Percentiles rank a stretch among this genome's conserved stretches.
Conservation (phyloP, 2,329 filamentous ascomycete genomes). For the Aspergillus sp. region DNA sequence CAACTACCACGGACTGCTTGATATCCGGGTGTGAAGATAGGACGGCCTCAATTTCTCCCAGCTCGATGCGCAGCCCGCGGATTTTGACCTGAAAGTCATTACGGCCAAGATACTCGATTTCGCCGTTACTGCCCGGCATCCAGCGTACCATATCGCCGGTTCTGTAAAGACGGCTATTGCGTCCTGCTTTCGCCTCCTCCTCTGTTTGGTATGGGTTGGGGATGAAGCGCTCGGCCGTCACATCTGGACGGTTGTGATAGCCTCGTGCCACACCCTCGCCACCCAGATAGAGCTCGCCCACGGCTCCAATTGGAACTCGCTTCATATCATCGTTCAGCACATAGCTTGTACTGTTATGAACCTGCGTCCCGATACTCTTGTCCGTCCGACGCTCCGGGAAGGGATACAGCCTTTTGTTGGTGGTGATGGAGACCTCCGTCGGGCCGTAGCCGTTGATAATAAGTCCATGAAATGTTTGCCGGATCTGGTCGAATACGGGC, state of each 20-base stretch:
- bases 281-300: slow-evolving; percentile 72
- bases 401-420: background rate
- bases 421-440: background rate
- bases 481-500: background rate
- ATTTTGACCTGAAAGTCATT: slow-evolving; percentile 86
- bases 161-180: slow-evolving; percentile 47
- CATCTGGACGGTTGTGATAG: background rate
- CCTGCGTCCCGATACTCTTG: background rate
- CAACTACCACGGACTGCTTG: background rate
- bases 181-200: background rate
- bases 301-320: slow-evolving; percentile 60
- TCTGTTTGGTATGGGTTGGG: background rate
- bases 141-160: slow-evolving; percentile 1
- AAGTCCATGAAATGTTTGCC: background rate
- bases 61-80: slow-evolving; percentile 77
- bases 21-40: background rate
- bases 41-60: slow-evolving; percentile 75
- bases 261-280: slow-evolving; percentile 65
- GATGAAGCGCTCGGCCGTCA: background rate
- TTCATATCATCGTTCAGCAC: background rate
- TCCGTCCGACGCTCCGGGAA: background rate
- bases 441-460: background rate
- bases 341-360: background rate
- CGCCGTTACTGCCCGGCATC: slow-evolving; percentile 64
- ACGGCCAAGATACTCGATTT: slow-evolving; percentile 69